These are phyloP conservation scores for Aspergillus puulaauensis DNA, from an alignment of 2,329 filamentous ascomycete species.

Conservation along the genomic window DNA sequence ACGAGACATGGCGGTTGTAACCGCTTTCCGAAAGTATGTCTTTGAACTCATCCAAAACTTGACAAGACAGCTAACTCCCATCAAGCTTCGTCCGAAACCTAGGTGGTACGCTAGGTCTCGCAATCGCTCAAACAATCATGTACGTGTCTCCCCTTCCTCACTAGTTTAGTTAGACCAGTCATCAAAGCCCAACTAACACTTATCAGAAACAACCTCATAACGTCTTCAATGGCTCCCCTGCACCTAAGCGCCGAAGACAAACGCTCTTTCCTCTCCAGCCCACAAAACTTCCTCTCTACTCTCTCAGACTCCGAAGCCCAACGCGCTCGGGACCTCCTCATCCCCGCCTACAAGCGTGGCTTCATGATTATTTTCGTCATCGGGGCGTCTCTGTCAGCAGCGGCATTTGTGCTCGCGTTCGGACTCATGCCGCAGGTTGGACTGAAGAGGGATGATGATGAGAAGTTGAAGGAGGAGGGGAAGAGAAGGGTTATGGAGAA, in stretches of 20 bases:
- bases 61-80: background rate
- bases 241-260: constrained; percentile 22
- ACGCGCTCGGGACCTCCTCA: constrained; percentile 27
- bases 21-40: constrained; percentile 35
- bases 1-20: constrained; percentile 43
- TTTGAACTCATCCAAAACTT: background rate
- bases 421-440: constrained; percentile 39
- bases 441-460: constrained; percentile 30
- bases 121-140: constrained; percentile 43
- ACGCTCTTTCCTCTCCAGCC: constrained; percentile 30
- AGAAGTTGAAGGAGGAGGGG: constrained; percentile 30
- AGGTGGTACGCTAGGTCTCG: constrained; percentile 42
- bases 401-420: constrained; percentile 34
- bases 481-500: constrained; percentile 21
- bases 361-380: constrained; percentile 44
- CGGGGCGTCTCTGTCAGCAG: constrained; percentile 34
- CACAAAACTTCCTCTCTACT: constrained; percentile 28
- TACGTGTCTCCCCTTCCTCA: constrained; percentile 15
- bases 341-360: constrained; percentile 38
- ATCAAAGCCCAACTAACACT: background rate
- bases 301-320: constrained; percentile 24
- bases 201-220: constrained; percentile 31
- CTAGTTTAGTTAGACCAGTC: no score
- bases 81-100: constrained; percentile 43
- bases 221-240: constrained; percentile 26